phyloP scores from a whole-genome alignment of 768 basidiomycete species.

The Cantharellus cinnabarinus region DNA sequence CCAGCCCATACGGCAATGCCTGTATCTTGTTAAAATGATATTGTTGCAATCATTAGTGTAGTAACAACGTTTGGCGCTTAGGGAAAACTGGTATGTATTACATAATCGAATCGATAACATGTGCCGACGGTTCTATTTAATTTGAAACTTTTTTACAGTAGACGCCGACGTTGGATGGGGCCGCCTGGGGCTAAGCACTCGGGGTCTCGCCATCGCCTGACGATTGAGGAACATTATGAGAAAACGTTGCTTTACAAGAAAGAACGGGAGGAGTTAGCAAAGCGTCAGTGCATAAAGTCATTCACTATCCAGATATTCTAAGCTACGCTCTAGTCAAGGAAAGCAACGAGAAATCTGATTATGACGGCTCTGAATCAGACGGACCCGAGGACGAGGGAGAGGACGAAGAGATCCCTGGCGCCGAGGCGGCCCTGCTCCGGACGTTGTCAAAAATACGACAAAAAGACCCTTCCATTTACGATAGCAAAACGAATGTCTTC shows the following conservation, averaged over 20 bases:
- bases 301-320: background rate
- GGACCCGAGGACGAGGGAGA: conserved; percentile 89
- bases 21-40: too few relatives aligned
- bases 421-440: conserved; percentile 85
- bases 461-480: conserved; percentile 73
- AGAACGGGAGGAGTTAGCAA: conserved; percentile 65
- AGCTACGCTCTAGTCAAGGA: background rate
- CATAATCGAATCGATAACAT: too few relatives aligned
- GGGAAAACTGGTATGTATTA: too few relatives aligned
- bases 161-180: too few relatives aligned
- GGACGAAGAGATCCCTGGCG: conserved; percentile 77
- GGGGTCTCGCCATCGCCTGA: conserved; percentile 23
- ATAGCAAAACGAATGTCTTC: conserved; percentile 47
- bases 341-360: conserved; percentile 71
- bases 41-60: too few relatives aligned
- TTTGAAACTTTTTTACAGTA: too few relatives aligned
- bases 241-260: conserved; percentile 70
- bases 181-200: too few relatives aligned
- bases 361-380: conserved; percentile 29
- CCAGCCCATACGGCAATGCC: too few relatives aligned
- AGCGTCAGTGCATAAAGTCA: conserved; percentile 28
- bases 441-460: conserved; percentile 70
- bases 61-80: too few relatives aligned
- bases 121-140: too few relatives aligned
- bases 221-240: conserved; percentile 56